A percentile compares a stretch with the other conserved stretches of the same genome.
Conservation (phyloP, 345 rosid species). For the Camelina hispida region DNA sequence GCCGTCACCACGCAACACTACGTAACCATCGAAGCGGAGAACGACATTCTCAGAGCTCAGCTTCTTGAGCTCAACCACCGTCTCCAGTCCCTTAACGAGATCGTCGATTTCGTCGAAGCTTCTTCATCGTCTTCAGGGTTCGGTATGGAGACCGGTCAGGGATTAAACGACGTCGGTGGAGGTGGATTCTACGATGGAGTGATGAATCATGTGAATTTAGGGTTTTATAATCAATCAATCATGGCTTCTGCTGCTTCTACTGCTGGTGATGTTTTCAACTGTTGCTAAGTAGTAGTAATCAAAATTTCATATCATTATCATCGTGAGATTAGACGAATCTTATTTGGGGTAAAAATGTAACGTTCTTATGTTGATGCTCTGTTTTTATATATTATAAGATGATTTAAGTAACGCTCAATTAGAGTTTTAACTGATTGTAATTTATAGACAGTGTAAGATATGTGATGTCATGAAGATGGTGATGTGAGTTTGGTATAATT, state of each 20-base stretch:
- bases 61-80: slow-evolving; percentile 64
- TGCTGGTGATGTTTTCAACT: slow-evolving; percentile 38
- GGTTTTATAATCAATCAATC: slow-evolving; percentile 65
- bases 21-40: slow-evolving; percentile 63
- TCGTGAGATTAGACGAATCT: background rate
- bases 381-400: slow-evolving; percentile 20
- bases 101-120: slow-evolving; percentile 47
- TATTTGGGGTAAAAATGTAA: slow-evolving; percentile 28
- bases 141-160: slow-evolving; percentile 33
- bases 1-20: slow-evolving; percentile 57
- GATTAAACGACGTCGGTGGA: slow-evolving; percentile 22
- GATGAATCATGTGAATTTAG: slow-evolving; percentile 49
- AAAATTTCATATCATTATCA: slow-evolving; percentile 4
- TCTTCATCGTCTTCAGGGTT: slow-evolving; percentile 30
- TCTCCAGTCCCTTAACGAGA: slow-evolving; percentile 71
- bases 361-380: slow-evolving; percentile 10
- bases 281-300: background rate
- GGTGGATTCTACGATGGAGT: slow-evolving; percentile 40
- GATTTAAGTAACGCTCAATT: background rate
- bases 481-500: slow-evolving; percentile 21
- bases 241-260: slow-evolving; percentile 63
- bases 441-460: background rate
- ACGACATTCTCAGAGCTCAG: slow-evolving; percentile 78
- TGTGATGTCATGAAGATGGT: slow-evolving; percentile 29
- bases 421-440: slow-evolving; percentile 8